Evolutionary conservation across 768 basidiomycete genomes (phyloP).

Genomic region (Gyrodon lividus): DNA sequence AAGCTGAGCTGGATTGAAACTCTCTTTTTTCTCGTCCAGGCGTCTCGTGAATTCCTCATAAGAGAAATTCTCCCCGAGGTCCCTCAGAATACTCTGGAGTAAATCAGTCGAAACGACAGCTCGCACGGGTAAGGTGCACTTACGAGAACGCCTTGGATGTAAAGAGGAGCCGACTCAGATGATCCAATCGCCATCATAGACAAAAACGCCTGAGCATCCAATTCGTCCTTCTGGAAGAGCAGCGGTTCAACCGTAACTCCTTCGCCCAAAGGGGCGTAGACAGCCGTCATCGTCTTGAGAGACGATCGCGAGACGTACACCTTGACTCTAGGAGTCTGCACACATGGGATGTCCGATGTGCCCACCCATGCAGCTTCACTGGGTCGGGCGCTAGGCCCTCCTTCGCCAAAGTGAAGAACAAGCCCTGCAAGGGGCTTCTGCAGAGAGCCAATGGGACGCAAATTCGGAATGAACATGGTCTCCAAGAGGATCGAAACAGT

Average conservation of each 20-base stretch:
- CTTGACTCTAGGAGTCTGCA: conserved; percentile 33
- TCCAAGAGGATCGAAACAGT: conserved; percentile 68
- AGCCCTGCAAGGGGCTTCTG: conserved; percentile 59
- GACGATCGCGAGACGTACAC: conserved; percentile 65
- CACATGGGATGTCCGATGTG: conserved; percentile 33
- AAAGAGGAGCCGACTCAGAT: conserved; percentile 61
- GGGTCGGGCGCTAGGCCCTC: conserved; percentile 54
- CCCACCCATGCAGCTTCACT: conserved; percentile 68
- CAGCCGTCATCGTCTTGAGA: conserved; percentile 55
- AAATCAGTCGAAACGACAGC: conserved; percentile 8
- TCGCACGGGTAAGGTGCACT: conserved; percentile 17
- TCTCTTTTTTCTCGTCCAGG: conserved; percentile 45
- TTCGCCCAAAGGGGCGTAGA: conserved; percentile 52
- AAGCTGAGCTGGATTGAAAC: conserved; percentile 57
- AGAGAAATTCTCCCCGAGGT: conserved; percentile 58
- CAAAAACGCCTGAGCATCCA: conserved; percentile 66
- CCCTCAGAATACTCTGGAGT: conserved; percentile 56
- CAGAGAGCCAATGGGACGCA: conserved; percentile 48
- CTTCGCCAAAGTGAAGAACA: conserved; percentile 70
- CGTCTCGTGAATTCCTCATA: conserved; percentile 48
- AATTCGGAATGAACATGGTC: conserved; percentile 61
- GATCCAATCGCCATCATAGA: conserved; percentile 74
- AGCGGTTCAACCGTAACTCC: conserved; percentile 55
- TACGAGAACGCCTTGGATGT: conserved; percentile 68
- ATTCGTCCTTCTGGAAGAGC: conserved; percentile 53